Evolutionary conservation across 2,329 filamentous ascomycete genomes (phyloP).

Genomic region (Aureobasidium leucospermi): DNA sequence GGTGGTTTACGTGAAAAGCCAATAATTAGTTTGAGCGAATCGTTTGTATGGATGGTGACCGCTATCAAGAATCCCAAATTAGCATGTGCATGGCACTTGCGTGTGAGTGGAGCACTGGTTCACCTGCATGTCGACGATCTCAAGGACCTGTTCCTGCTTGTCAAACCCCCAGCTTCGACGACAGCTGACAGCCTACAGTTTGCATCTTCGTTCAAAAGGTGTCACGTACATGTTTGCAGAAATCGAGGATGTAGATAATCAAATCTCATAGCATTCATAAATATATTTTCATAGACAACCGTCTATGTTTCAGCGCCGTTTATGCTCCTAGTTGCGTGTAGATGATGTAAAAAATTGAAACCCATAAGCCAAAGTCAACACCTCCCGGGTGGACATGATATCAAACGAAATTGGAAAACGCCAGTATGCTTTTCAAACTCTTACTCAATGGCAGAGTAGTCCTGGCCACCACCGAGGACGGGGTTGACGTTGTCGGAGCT

Average conservation of each 20-base stretch:
- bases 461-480: constrained; percentile 47
- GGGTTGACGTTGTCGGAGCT: constrained; percentile 62
- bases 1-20: background rate
- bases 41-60: background rate
- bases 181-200: background rate
- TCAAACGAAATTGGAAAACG: constrained; percentile 10
- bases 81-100: background rate
- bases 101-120: too few relatives aligned
- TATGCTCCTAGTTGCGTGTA: background rate
- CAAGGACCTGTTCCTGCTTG: too few relatives aligned
- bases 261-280: constrained; percentile 13
- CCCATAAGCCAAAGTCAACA: constrained; percentile 2
- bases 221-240: background rate
- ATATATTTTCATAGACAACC: background rate
- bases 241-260: background rate
- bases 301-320: constrained; percentile 9
- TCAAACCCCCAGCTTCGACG: too few relatives aligned
- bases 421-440: background rate
- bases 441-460: constrained; percentile 50
- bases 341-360: background rate
- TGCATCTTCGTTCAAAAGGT: background rate
- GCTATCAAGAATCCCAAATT: background rate
- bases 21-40: background rate
- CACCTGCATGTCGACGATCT: too few relatives aligned
- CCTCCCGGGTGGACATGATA: constrained; percentile 8